Conservation (phyloP, 129 eudicot species). For the Pittosporum tobira region DNA sequence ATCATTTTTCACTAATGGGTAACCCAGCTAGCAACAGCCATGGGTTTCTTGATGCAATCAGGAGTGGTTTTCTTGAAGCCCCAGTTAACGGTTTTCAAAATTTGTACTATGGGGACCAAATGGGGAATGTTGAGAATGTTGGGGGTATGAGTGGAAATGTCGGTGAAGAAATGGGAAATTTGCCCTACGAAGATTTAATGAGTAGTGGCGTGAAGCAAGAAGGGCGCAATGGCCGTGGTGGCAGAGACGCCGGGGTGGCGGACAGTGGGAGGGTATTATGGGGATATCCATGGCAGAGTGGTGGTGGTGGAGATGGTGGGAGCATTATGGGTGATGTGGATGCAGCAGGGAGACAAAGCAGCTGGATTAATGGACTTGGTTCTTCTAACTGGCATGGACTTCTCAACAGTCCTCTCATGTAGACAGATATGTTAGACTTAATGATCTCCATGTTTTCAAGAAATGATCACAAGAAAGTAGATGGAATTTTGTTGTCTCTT, state of each 20-base stretch:
- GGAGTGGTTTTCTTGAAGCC: conserved; percentile 40
- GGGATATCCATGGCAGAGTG: conserved; percentile 74
- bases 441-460: conserved; percentile 25
- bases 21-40: conserved; percentile 8
- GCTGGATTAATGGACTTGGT: conserved; percentile 52
- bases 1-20: conserved; percentile 8
- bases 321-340: conserved; percentile 38
- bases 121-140: conserved; percentile 31
- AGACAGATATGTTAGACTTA: conserved; percentile 21
- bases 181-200: conserved; percentile 26
- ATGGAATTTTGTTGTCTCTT: conserved; percentile 22
- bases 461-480: conserved; percentile 1
- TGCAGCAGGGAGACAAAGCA: conserved; percentile 43
- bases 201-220: conserved; percentile 55
- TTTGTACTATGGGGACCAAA: conserved; percentile 19
- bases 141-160: conserved; percentile 25
- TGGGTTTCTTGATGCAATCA: conserved; percentile 44
- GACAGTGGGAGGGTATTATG: conserved; percentile 44
- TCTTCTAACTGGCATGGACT: conserved; percentile 67
- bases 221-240: conserved; percentile 16
- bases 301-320: conserved; percentile 37
- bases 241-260: conserved; percentile 19
- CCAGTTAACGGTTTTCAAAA: conserved; percentile 26
- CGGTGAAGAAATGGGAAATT: conserved; percentile 12
- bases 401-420: conserved; percentile 61